Conservation (phyloP, 2,329 filamentous ascomycete species). For the Pseudogymnoascus sp. region DNA sequence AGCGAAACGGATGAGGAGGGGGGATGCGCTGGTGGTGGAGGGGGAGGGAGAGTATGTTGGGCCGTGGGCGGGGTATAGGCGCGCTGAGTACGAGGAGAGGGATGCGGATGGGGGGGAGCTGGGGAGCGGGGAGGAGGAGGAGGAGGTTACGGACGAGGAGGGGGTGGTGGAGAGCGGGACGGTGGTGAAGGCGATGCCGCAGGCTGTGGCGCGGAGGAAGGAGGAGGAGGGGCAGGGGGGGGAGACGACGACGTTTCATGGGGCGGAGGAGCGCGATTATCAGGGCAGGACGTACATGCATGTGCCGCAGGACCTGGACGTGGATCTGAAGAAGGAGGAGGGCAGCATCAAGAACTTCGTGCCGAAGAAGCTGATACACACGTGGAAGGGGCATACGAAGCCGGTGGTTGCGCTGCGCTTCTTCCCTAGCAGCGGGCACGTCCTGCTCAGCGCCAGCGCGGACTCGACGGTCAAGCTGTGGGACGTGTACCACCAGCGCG, state of each 20-base stretch:
- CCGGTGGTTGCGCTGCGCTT: conserved; percentile 84
- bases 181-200: conserved; percentile 46
- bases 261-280: conserved; percentile 77
- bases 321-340: conserved; percentile 73
- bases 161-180: conserved; percentile 57
- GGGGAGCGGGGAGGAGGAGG: conserved; percentile 70
- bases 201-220: conserved; percentile 47
- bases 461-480: conserved; percentile 89
- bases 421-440: conserved; percentile 79
- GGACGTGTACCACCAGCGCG: conserved; percentile 84
- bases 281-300: conserved; percentile 97
- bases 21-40: conserved; percentile 73
- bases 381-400: conserved; percentile 78
- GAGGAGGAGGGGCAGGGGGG: conserved; percentile 47
- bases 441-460: conserved; percentile 81
- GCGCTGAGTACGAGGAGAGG: conserved; percentile 65
- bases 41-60: conserved; percentile 85
- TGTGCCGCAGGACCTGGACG: conserved; percentile 79
- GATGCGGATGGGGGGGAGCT: conserved; percentile 66
- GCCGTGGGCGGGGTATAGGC: conserved; percentile 81
- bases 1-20: conserved; percentile 75
- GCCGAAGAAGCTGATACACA: conserved; percentile 87
- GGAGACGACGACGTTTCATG: conserved; percentile 85
- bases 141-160: conserved; percentile 68
- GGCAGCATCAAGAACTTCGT: conserved; percentile 82